Evolutionary conservation across 176 grass and related monocot genomes (phyloP).

Genomic region (Puya raimondii): DNA sequence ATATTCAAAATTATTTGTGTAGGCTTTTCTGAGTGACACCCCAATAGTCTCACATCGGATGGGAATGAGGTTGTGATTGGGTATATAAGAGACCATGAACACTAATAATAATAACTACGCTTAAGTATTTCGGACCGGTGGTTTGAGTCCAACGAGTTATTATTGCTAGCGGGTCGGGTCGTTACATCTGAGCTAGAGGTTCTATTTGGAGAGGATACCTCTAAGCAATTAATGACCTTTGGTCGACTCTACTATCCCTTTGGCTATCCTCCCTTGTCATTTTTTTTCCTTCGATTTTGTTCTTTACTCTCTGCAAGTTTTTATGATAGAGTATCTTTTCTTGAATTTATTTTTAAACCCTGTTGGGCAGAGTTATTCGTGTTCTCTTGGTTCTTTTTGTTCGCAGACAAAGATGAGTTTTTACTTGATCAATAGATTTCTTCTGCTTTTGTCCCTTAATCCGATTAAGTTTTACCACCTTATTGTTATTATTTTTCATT

Average conservation of each 20-base stretch:
- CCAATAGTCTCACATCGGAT: too few species aligned
- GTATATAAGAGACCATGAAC: too few species aligned
- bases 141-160: too few species aligned
- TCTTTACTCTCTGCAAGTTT: too few species aligned
- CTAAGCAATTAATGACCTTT: slow-evolving; percentile 3
- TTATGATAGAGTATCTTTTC: background rate
- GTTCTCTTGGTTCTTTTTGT: slow-evolving; percentile 8
- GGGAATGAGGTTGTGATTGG: too few species aligned
- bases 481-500: background rate
- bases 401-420: too few species aligned
- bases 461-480: background rate
- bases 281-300: too few species aligned
- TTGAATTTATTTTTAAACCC: background rate
- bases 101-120: too few species aligned
- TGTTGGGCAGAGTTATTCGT: too few species aligned
- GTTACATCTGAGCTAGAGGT: background rate
- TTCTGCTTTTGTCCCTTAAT: background rate
- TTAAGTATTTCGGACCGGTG: too few species aligned
- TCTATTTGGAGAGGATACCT: background rate
- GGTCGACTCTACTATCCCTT: background rate
- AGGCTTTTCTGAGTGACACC: background rate
- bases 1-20: background rate
- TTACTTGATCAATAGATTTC: background rate
- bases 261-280: background rate
- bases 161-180: too few species aligned